phyloP scores from a whole-genome alignment of 1,284 basidiomycete genomes.

The Meira nashicola region DNA sequence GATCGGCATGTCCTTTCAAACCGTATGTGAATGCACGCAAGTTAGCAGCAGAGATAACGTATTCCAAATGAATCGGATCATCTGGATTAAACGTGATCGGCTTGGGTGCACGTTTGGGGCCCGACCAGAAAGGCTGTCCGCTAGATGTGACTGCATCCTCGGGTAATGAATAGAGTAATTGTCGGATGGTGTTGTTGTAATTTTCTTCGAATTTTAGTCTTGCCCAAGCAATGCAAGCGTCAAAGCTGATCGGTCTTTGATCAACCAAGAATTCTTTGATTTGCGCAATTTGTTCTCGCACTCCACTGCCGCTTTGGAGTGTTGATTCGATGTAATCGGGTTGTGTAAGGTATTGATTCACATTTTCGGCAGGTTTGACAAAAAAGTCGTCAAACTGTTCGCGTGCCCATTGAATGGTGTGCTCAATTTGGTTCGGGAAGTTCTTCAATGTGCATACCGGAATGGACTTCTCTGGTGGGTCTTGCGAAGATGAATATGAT shows the following conservation, averaged over 20 bases:
- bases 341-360: conserved; percentile 94
- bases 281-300: conserved; percentile 69
- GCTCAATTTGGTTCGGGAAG: conserved; percentile 97
- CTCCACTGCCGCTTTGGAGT: conserved; percentile 63
- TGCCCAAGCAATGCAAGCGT: conserved; percentile 97
- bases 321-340: conserved; percentile 90
- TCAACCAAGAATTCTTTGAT: conserved; percentile 86
- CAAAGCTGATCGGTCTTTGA: conserved; percentile 86
- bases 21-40: conserved; percentile 98
- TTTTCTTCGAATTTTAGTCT: conserved; percentile 91
- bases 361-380: conserved; percentile 86
- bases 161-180: conserved; percentile 87
- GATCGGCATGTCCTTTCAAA: conserved; percentile 80
- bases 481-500: conserved; percentile 96
- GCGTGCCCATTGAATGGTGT: conserved; percentile 94
- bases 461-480: conserved; percentile 96
- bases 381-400: conserved; percentile 89
- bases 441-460: conserved; percentile 98
- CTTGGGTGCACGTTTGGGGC: conserved; percentile 96
- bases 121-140: conserved; percentile 71
- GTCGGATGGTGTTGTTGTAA: conserved; percentile 88
- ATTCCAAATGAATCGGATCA: conserved; percentile 81
- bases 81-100: conserved; percentile 78
- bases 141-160: conserved; percentile 83
- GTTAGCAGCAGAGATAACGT: conserved; percentile 89